Percentiles rank a stretch among this genome's conserved stretches.
These are phyloP conservation scores for Russula abietina DNA, from an alignment of 768 basidiomycete genomes.

Conservation along the genomic window DNA sequence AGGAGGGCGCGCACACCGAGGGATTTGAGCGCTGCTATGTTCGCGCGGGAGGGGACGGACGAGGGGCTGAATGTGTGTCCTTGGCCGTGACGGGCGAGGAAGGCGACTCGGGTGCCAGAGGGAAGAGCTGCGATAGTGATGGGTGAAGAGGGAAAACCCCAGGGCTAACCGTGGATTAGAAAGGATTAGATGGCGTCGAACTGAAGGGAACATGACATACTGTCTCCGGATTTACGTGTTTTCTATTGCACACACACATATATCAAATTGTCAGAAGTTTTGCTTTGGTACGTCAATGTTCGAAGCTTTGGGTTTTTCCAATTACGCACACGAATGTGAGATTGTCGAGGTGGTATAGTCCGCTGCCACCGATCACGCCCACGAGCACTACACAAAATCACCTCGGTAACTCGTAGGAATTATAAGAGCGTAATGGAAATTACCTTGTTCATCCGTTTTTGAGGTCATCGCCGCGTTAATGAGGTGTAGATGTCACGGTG, in stretches of 20 bases:
- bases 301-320: neutral
- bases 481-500: neutral
- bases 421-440: neutral
- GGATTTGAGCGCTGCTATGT: conserved; percentile 91
- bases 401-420: neutral
- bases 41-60: conserved; percentile 77
- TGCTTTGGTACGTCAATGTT: too few species aligned
- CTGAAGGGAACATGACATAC: conserved; percentile 43
- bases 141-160: conserved; percentile 87
- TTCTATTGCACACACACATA: conserved; percentile 48
- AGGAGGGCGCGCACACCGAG: conserved; percentile 82
- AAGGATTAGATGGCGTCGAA: neutral
- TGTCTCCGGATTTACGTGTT: conserved; percentile 74
- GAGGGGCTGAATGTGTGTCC: conserved; percentile 77
- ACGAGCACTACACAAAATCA: conserved; percentile 58
- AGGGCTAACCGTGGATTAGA: conserved; percentile 55
- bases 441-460: conserved; percentile 9
- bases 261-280: neutral
- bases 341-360: conserved; percentile 90
- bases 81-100: conserved; percentile 86
- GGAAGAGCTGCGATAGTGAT: conserved; percentile 89
- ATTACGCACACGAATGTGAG: conserved; percentile 72
- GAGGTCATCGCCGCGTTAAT: conserved; percentile 2
- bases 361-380: conserved; percentile 89
- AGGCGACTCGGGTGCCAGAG: conserved; percentile 75